Evolutionary conservation across 768 basidiomycete genomes (phyloP), one percentile per base, ranked within the genome.

Genomic region (Lanmaoa pseudosensibilis): DNA sequence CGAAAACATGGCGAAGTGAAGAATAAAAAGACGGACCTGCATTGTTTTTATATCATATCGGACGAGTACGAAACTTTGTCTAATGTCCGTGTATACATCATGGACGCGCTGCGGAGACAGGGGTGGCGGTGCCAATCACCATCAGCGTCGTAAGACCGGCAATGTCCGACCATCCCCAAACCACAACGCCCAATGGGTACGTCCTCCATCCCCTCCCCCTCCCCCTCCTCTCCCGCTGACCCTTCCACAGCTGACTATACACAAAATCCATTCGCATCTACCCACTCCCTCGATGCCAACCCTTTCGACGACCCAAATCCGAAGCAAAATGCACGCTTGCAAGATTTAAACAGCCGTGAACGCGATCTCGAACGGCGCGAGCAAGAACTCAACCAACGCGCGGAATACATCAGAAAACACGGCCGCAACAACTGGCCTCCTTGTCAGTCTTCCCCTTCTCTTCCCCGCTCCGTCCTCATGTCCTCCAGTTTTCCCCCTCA

Each of bases 361-460:
- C 80, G 77, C 52, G 94, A 95, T 61, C 79, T 98, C 32, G 85
- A 86, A 66, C 77, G 85, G 58, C 79, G 94, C 63, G 93, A 95
- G 68, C 74, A 80, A 45, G 91, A 93, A 63, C 78, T 93, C 57
- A 80, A 75, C 60, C 77, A 82, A 63, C 87, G 83, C 67, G 79
- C 86, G 21, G 86, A 91, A 46, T 77, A 86, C 62, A 80, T 92
- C 50, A 78, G 87, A 63, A 80, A 73, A 48, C 85, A 90, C 67
- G 93, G 92, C 37, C 83, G 85, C 61, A 95, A 91, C 70, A 99
- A 99, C 74, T 99, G 91, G 87, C 96, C 96, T 34, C 85, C 85
- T 15, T 95, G 94, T 90, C 64, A 68, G 90, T 78, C 38, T 46
- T 11, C 48, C 12, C 49, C 45, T 46, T 50, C 55, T 56, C 46